phyloP scores from a whole-genome alignment of 192 early-diverging fungal species.

The Coemansia sp. region DNA sequence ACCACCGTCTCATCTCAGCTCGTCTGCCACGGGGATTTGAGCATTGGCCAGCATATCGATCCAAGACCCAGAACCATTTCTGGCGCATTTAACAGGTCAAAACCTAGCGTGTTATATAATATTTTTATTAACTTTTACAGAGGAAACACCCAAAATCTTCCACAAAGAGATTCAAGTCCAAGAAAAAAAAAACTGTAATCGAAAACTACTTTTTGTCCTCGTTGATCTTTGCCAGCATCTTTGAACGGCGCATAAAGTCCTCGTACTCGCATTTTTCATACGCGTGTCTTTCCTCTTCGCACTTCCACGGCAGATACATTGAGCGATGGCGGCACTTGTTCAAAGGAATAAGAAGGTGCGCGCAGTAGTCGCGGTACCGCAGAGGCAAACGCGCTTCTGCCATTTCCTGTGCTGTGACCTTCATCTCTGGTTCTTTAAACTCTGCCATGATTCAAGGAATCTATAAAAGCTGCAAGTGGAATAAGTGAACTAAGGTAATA shows the following conservation, averaged over 20 bases:
- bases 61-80: too few relatives aligned
- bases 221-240: slow-evolving; percentile 50
- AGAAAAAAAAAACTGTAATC: slow-evolving; percentile 2
- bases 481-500: too few relatives aligned
- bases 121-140: background rate
- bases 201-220: slow-evolving; percentile 34
- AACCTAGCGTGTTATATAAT: background rate
- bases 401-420: slow-evolving; percentile 87
- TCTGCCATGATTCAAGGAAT: slow-evolving; percentile 31
- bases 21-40: too few relatives aligned
- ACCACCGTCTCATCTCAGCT: too few relatives aligned
- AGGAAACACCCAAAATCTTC: background rate
- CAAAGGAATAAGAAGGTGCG: slow-evolving; percentile 84
- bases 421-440: slow-evolving; percentile 66
- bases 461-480: too few relatives aligned
- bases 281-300: slow-evolving; percentile 81
- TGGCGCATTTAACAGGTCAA: too few relatives aligned
- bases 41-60: too few relatives aligned
- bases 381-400: slow-evolving; percentile 79
- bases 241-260: slow-evolving; percentile 63
- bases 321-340: slow-evolving; percentile 89
- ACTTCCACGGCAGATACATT: slow-evolving; percentile 92
- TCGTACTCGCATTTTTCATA: slow-evolving; percentile 98
- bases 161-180: background rate
- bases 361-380: slow-evolving; percentile 91